Evolutionary conservation across 495 filamentous ascomycete species (phyloP).

Genomic region (Aspergillus sclerotiicarbonarius): DNA sequence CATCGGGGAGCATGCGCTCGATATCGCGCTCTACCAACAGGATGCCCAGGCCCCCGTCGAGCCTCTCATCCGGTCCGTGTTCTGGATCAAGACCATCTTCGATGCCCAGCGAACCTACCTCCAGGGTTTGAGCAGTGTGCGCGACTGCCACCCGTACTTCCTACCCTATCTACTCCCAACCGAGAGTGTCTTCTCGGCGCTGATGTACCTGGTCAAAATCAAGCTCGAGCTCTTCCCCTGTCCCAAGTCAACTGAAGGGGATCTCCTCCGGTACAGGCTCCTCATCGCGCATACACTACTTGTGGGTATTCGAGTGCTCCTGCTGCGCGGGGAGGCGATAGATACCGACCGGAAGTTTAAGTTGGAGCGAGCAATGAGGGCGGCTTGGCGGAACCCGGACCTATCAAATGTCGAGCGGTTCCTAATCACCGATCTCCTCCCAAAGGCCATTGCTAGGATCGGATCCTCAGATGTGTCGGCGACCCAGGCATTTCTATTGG

Average conservation of each 20-base stretch:
- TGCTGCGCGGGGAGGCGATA: constrained; percentile 21
- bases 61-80: constrained; percentile 21
- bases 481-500: constrained; percentile 4
- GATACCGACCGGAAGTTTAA: constrained; percentile 21
- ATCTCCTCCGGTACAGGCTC: constrained; percentile 19
- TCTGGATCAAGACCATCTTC: constrained; percentile 31
- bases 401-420: constrained; percentile 23
- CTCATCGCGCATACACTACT: constrained; percentile 23
- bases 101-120: constrained; percentile 28
- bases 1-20: constrained; percentile 26
- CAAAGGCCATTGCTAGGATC: constrained; percentile 18
- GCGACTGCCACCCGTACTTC: constrained; percentile 22
- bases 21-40: constrained; percentile 20
- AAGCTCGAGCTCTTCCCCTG: constrained; percentile 25
- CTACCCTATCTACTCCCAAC: constrained; percentile 22
- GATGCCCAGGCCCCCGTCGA: constrained; percentile 20
- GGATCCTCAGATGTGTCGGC: constrained; percentile 15
- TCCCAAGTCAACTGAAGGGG: constrained; percentile 9
- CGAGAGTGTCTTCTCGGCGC: constrained; percentile 20
- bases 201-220: constrained; percentile 28
- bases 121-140: constrained; percentile 17
- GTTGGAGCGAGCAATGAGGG: constrained; percentile 23
- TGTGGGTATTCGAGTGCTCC: constrained; percentile 23
- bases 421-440: constrained; percentile 22
- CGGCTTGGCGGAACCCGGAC: constrained; percentile 26